Conservation (phyloP, 2,329 filamentous ascomycete genomes). For the Emmonsiellopsis sp. region DNA sequence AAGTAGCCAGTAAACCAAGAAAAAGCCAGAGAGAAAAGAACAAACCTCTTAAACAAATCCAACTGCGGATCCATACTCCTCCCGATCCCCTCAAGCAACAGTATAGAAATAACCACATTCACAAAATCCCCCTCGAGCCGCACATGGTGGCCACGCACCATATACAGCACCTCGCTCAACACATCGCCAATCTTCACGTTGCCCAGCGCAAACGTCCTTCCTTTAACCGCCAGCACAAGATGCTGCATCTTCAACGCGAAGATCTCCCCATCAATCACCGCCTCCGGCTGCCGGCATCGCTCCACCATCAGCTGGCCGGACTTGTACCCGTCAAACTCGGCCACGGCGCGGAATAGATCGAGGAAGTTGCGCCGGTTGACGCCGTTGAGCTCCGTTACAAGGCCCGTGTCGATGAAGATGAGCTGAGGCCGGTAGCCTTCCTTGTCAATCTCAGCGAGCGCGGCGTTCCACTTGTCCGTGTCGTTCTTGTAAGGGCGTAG, state of each 20-base stretch:
- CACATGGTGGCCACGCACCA: constrained; percentile 90
- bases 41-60: constrained; percentile 69
- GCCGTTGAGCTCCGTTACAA: constrained; percentile 87
- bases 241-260: constrained; percentile 97
- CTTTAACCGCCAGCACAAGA: constrained; percentile 83
- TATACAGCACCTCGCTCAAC: constrained; percentile 75
- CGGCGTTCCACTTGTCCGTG: constrained; percentile 59
- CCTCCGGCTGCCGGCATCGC: constrained; percentile 82
- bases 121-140: constrained; percentile 95
- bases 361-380: constrained; percentile 84
- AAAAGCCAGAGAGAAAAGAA: constrained; percentile 9
- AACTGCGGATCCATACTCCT: constrained; percentile 75
- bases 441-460: constrained; percentile 65
- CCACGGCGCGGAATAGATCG: constrained; percentile 88
- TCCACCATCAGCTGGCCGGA: constrained; percentile 94
- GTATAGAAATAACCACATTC: constrained; percentile 91
- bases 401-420: constrained; percentile 92
- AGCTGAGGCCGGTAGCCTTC: constrained; percentile 91
- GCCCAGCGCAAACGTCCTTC: constrained; percentile 77
- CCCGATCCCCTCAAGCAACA: constrained; percentile 89
- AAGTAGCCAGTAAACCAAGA: constrained; percentile 3
- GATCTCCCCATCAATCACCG: constrained; percentile 78
- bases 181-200: constrained; percentile 96
- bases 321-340: constrained; percentile 94
- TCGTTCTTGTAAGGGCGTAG: constrained; percentile 65